A percentile compares a stretch with the other conserved stretches of the same genome.
Conservation (phyloP, 139 green algal genomes). For the Coelastrella sp. region DNA sequence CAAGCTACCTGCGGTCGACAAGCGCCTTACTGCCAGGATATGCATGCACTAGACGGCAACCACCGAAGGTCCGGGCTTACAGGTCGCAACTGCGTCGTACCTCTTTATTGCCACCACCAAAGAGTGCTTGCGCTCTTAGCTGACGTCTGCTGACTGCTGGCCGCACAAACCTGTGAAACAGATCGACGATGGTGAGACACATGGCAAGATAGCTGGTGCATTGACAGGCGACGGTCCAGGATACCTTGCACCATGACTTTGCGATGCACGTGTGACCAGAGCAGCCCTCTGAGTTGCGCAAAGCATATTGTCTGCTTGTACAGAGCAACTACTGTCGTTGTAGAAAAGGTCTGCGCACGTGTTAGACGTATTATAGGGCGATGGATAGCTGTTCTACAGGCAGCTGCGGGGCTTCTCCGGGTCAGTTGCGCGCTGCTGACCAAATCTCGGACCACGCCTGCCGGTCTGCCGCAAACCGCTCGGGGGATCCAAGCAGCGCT, state of each 20-base stretch:
- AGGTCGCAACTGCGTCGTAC: background rate
- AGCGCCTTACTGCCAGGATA: background rate
- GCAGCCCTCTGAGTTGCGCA: constrained; percentile 20
- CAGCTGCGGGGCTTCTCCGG: background rate
- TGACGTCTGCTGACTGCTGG: constrained; percentile 35
- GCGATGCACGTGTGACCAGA: constrained; percentile 9
- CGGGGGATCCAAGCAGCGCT: background rate
- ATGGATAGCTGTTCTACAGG: background rate
- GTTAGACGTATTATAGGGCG: background rate
- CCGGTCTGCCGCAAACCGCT: background rate
- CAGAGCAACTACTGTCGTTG: background rate
- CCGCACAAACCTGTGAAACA: constrained; percentile 17
- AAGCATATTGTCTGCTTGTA: background rate
- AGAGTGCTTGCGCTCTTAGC: constrained; percentile 50
- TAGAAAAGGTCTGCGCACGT: background rate
- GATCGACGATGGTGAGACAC: constrained; percentile 1
- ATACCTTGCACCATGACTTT: constrained; percentile 11
- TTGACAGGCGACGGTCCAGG: background rate
- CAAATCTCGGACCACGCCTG: background rate
- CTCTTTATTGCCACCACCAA: constrained; percentile 63
- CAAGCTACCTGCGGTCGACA: background rate
- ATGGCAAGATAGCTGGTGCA: background rate
- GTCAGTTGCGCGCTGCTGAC: background rate
- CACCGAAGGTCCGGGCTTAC: background rate
- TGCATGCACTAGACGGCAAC: background rate